These are phyloP conservation scores for Phytophthora pinifolia DNA, from an alignment of 352 stramenopile genomes.

Conservation along the genomic window DNA sequence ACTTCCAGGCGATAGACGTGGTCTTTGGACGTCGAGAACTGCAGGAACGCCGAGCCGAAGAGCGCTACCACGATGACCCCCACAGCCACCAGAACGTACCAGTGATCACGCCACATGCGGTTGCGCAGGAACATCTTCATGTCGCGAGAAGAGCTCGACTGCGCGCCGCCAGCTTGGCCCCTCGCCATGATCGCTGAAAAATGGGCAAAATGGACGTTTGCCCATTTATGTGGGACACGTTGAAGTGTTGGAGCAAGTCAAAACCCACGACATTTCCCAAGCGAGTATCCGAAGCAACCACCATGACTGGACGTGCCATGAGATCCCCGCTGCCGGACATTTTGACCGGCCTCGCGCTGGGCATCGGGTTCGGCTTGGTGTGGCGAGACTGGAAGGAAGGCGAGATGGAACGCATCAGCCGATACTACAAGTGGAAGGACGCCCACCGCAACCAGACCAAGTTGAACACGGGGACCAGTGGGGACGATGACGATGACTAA, in stretches of 20 bases:
- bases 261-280: background rate
- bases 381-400: slow-evolving; percentile 61
- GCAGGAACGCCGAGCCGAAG: slow-evolving; percentile 63
- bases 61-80: slow-evolving; percentile 53
- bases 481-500: slow-evolving; percentile 41
- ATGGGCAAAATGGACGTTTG: slow-evolving; percentile 2
- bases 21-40: slow-evolving; percentile 61
- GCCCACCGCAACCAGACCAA: slow-evolving; percentile 14
- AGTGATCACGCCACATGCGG: slow-evolving; percentile 82
- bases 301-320: slow-evolving; percentile 26
- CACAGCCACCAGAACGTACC: slow-evolving; percentile 53
- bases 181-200: slow-evolving; percentile 18
- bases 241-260: no score
- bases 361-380: slow-evolving; percentile 33
- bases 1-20: slow-evolving; percentile 71
- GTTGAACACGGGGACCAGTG: background rate
- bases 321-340: slow-evolving; percentile 77
- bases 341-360: slow-evolving; percentile 54
- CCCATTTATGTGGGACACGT: no score
- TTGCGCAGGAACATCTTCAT: slow-evolving; percentile 86
- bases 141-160: slow-evolving; percentile 63
- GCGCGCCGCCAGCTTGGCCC: slow-evolving; percentile 30
- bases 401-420: slow-evolving; percentile 66
- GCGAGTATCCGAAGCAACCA: background rate
- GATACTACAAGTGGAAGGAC: slow-evolving; percentile 79